A percentile compares a stretch with the other conserved stretches of the same genome.
These are phyloP conservation scores for Lepidium campestre DNA, from an alignment of 441 rosid genomes.

Conservation along the genomic window DNA sequence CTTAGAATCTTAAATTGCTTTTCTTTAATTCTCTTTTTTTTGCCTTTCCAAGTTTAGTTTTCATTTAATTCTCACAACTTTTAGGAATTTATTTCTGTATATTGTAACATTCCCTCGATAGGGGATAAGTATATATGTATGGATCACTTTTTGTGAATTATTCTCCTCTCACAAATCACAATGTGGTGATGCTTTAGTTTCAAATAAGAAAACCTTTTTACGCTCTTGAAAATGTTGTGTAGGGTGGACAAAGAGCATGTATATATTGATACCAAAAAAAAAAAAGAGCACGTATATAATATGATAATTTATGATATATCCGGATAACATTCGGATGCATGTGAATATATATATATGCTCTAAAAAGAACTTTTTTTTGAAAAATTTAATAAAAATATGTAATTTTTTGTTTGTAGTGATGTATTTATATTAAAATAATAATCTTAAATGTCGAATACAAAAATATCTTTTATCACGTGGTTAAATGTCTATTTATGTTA, in stretches of 20 bases:
- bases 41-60: conserved; percentile 10
- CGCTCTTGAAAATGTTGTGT: not conserved
- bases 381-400: too few species aligned
- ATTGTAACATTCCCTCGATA: conserved; percentile 6
- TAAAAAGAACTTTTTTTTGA: too few species aligned
- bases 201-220: not conserved
- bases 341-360: not conserved
- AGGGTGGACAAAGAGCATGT: not conserved
- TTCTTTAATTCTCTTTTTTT: conserved; percentile 10
- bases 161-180: conserved; percentile 3
- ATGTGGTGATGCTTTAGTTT: not conserved
- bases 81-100: not conserved
- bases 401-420: too few species aligned
- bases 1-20: conserved; percentile 21
- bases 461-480: too few species aligned
- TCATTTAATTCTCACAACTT: conserved; percentile 8
- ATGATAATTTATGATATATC: too few species aligned
- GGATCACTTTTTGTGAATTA: conserved; percentile 17
- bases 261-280: too few species aligned
- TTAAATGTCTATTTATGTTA: too few species aligned
- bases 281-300: too few species aligned
- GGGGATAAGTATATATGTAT: conserved; percentile 6
- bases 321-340: not conserved
- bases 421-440: not conserved
- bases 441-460: not conserved